Conservation (phyloP, 2,329 filamentous ascomycete species). For the Diaporthe amygdali region DNA sequence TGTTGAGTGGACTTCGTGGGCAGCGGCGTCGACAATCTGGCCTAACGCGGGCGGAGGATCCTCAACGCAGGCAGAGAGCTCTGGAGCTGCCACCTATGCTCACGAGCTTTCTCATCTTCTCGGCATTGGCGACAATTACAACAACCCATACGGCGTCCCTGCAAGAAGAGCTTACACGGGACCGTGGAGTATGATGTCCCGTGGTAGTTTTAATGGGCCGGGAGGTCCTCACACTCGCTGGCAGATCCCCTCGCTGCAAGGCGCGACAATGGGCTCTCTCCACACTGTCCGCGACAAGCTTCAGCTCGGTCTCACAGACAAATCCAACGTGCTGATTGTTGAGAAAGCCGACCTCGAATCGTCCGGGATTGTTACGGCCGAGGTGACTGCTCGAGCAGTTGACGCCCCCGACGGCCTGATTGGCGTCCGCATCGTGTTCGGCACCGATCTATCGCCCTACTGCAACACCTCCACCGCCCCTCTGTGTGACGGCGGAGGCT, state of each 20-base stretch:
- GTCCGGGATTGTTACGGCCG: slow-evolving; percentile 49
- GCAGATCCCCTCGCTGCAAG: slow-evolving; percentile 55
- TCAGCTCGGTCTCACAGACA: slow-evolving; percentile 52
- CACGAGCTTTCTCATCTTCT: slow-evolving; percentile 59
- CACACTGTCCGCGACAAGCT: slow-evolving; percentile 60
- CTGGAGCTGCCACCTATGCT: slow-evolving; percentile 57
- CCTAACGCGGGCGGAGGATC: slow-evolving; percentile 58
- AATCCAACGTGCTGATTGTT: slow-evolving; percentile 49
- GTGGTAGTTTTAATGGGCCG: slow-evolving; percentile 58
- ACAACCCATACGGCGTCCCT: slow-evolving; percentile 55
- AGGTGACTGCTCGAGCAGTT: slow-evolving; percentile 53
- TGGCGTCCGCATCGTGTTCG: slow-evolving; percentile 53
- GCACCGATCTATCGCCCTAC: slow-evolving; percentile 47
- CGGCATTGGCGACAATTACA: slow-evolving; percentile 60
- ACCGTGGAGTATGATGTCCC: slow-evolving; percentile 57
- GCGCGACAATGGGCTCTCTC: slow-evolving; percentile 53
- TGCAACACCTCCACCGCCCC: slow-evolving; percentile 48
- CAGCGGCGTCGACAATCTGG: slow-evolving; percentile 55
- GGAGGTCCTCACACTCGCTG: slow-evolving; percentile 58
- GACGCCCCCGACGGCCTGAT: slow-evolving; percentile 44
- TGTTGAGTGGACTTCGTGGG: slow-evolving; percentile 60
- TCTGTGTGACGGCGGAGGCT: slow-evolving; percentile 56
- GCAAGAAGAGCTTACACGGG: slow-evolving; percentile 54
- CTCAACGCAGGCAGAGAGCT: slow-evolving; percentile 58
- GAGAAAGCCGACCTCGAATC: slow-evolving; percentile 46